Evolutionary conservation across 768 basidiomycete species (phyloP), one percentile per base, ranked within the genome.

Genomic region (Ramaria rubella): DNA sequence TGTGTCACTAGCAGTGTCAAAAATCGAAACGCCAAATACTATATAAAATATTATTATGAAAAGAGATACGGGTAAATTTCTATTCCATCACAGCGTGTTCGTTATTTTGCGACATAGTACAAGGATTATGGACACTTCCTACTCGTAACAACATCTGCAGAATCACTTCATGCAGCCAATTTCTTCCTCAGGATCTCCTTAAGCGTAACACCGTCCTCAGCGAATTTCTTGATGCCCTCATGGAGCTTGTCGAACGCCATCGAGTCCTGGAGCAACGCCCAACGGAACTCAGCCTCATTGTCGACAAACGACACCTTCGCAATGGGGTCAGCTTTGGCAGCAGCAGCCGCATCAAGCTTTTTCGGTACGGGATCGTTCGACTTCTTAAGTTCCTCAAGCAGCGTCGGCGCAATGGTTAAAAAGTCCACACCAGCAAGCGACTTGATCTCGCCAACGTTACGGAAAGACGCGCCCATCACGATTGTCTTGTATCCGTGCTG

Each of bases 191-290:
- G 77, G 62, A 90, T 69, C 12, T 73, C 71, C 81, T 95, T 96
- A 75, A 99, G 85, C 3, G 89, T 83, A 68, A 84, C 81, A 57
- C 92, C 93, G 67, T 98, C 96, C 76, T 90, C 93, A 50, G 93
- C 94, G 69, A 99, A 99, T 74, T 95, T 96, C 77, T 85, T 86
- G 78, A 99, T 96, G 65, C 96, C 96, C 76, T 97, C 92, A 72
- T 96, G 92, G 55, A 97, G 79, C 78, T 98, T 97, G 72, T 97
- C 95, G 69, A 93, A 95, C n/a, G 95, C 94, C 94, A 97, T 96
- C 68, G 80, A 75, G 73, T 97, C 94, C 67, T 93, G 81, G 66
- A 96, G 83, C 57, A 98, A 86, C 11, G 81, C 63, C 94, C 94
- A 96, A 59, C 91, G 86, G 90, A 98, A 98, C 68, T 93, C 90